Conservation (phyloP, 1,284 basidiomycete genomes). For the Serendipita sp. region DNA sequence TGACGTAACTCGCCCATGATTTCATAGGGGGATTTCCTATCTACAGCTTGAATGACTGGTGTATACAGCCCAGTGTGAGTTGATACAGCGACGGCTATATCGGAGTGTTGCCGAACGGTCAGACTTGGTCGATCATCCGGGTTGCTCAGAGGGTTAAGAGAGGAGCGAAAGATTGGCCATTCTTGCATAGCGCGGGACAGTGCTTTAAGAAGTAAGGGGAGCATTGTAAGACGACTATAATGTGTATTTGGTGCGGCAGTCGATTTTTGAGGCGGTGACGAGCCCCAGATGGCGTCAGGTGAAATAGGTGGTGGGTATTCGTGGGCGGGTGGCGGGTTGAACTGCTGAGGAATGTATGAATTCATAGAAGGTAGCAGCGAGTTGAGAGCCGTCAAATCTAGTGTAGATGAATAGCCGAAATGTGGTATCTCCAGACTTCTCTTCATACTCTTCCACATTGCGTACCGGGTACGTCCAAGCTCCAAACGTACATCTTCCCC, state of each 20-base stretch:
- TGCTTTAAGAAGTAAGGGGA: conserved; percentile 78
- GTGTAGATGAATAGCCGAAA: conserved; percentile 69
- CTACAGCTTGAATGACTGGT: conserved; percentile 57
- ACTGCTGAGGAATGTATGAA: conserved; percentile 52
- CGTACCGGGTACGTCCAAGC: conserved; percentile 62
- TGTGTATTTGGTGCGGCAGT: conserved; percentile 31
- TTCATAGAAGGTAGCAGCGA: conserved; percentile 58
- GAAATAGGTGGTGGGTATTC: conserved; percentile 27
- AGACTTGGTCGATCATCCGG: conserved; percentile 39
- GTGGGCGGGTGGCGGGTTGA: conserved; percentile 26
- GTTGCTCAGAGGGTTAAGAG: conserved; percentile 35
- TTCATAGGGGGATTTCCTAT: conserved; percentile 45
- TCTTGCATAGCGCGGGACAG: conserved; percentile 68
- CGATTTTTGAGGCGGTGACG: conserved; percentile 21
- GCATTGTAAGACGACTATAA: conserved; percentile 60
- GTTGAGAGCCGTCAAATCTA: conserved; percentile 71
- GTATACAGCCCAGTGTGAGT: conserved; percentile 81
- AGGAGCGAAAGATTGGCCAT: conserved; percentile 69
- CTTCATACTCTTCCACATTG: conserved; percentile 80
- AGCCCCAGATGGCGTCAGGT: conserved; percentile 31
- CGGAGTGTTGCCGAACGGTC: conserved; percentile 52
- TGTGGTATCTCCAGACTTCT: conserved; percentile 72
- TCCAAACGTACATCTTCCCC: conserved; percentile 43
- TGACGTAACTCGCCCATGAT: conserved; percentile 51
- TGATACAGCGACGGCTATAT: conserved; percentile 63